Percentiles rank a stretch among this genome's conserved stretches.
Evolutionary conservation across 106 monocot species (phyloP).

Genomic region (Xerophyta viscosa): DNA sequence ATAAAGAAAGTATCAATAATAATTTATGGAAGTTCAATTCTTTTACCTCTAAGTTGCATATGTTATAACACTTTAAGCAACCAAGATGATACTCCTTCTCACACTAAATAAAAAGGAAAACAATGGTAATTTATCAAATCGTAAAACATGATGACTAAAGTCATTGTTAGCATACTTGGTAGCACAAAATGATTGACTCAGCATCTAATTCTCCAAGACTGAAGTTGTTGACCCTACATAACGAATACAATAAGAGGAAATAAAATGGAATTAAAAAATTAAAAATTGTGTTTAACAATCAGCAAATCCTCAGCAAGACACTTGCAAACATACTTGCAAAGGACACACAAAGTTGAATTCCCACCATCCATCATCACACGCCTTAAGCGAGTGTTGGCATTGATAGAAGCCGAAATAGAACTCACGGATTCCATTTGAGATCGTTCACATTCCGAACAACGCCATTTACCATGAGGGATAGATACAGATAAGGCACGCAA

Average conservation of each 20-base stretch:
- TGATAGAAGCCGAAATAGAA: neutral
- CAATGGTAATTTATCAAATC: neutral
- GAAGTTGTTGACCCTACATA: constrained; percentile 14
- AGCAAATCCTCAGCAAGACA: neutral
- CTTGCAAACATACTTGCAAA: constrained; percentile 33
- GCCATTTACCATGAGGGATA: constrained; percentile 6
- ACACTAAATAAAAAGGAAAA: constrained; percentile 23
- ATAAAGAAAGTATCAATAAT: neutral
- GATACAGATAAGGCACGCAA: constrained; percentile 5
- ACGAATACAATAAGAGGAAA: neutral
- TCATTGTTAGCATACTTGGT: constrained; percentile 21
- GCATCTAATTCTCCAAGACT: constrained; percentile 4
- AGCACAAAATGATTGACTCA: constrained; percentile 29
- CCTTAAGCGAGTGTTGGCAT: constrained; percentile 9
- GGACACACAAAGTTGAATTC: constrained; percentile 11
- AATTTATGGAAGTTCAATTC: no score
- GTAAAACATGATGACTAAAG: neutral
- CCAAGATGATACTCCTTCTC: constrained; percentile 41
- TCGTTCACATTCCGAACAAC: constrained; percentile 14
- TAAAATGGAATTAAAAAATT: neutral
- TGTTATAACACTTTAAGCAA: constrained; percentile 17
- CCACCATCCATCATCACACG: constrained; percentile 9
- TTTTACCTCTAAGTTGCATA: constrained; percentile 40
- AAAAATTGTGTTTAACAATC: no score
- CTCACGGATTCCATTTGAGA: neutral